These are phyloP conservation scores for Hydnomerulius pinastri DNA, from an alignment of 768 basidiomycete genomes.

Conservation along the genomic window DNA sequence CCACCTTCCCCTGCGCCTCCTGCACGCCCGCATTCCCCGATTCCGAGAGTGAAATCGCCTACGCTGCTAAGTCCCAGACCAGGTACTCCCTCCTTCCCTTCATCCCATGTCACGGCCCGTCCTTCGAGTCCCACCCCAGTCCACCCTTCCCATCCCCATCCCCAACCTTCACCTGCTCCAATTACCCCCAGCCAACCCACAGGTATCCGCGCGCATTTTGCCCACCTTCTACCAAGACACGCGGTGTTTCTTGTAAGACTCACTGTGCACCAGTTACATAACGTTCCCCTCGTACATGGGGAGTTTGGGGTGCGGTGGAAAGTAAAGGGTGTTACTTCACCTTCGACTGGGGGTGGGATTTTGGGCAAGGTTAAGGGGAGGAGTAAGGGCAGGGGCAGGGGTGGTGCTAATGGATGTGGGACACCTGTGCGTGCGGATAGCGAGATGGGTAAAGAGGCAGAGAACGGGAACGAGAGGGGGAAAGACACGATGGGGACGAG, in stretches of 20 bases:
- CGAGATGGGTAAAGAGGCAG: slow-evolving; percentile 7
- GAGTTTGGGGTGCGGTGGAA: slow-evolving; percentile 74
- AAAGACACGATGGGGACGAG: background rate
- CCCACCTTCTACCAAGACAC: slow-evolving; percentile 63
- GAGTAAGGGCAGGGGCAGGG: slow-evolving; percentile 26
- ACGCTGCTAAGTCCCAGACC: slow-evolving; percentile 1
- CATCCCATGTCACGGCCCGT: background rate
- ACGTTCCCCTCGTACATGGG: slow-evolving; percentile 71
- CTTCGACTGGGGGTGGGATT: slow-evolving; percentile 43
- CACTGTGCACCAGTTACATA: slow-evolving; percentile 65
- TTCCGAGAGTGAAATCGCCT: background rate
- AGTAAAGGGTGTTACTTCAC: slow-evolving; percentile 57
- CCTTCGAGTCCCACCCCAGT: slow-evolving; percentile 9
- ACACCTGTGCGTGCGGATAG: background rate
- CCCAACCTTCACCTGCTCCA: background rate
- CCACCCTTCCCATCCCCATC: background rate
- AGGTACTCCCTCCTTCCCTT: background rate
- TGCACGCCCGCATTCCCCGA: background rate
- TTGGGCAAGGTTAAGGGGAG: slow-evolving; percentile 40
- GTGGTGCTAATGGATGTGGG: background rate
- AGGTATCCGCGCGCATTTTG: slow-evolving; percentile 58
- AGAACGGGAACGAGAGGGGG: slow-evolving; percentile 3
- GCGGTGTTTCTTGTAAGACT: slow-evolving; percentile 65
- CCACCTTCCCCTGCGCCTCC: background rate
- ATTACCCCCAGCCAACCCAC: background rate